These are phyloP conservation scores for Haplographium delicatum DNA, from an alignment of 495 filamentous ascomycete genomes.

Conservation along the genomic window DNA sequence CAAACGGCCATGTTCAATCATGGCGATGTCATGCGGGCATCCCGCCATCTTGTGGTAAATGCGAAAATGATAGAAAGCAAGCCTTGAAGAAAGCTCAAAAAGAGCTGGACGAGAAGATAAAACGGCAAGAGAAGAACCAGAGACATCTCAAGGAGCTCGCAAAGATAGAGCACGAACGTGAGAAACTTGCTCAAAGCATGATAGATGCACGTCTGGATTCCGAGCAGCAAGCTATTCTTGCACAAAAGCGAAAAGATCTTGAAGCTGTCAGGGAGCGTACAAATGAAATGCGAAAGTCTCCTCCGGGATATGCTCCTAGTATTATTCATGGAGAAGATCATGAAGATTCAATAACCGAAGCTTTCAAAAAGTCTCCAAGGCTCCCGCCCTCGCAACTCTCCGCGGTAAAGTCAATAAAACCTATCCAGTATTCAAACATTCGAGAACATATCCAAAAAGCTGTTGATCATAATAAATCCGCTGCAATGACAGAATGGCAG, in stretches of 20 bases:
- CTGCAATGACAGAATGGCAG: constrained; percentile 54
- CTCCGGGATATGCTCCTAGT: neutral
- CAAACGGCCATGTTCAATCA: constrained; percentile 43
- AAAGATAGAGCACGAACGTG: constrained; percentile 54
- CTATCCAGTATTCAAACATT: neutral
- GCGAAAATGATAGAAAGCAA: constrained; percentile 46
- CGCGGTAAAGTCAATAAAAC: neutral
- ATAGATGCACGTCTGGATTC: constrained; percentile 42
- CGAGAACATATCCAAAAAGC: neutral
- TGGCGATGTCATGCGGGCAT: constrained; percentile 33
- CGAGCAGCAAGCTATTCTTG: constrained; percentile 39
- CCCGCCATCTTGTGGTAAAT: constrained; percentile 40
- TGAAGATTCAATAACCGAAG: too few relatives aligned
- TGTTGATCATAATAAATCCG: constrained; percentile 22
- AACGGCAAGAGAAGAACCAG: constrained; percentile 42
- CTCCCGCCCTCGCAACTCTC: neutral
- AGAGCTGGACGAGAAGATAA: constrained; percentile 49
- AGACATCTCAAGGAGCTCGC: constrained; percentile 46
- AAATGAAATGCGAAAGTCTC: neutral
- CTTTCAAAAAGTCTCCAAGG: neutral
- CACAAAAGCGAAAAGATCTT: constrained; percentile 31
- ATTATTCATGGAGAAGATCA: neutral
- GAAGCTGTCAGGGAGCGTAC: constrained; percentile 6
- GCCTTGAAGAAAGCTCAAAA: constrained; percentile 38
- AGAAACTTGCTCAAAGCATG: constrained; percentile 39